These are phyloP conservation scores for Aspergillus ostianus DNA, from an alignment of 495 filamentous ascomycete genomes.

Conservation along the genomic window DNA sequence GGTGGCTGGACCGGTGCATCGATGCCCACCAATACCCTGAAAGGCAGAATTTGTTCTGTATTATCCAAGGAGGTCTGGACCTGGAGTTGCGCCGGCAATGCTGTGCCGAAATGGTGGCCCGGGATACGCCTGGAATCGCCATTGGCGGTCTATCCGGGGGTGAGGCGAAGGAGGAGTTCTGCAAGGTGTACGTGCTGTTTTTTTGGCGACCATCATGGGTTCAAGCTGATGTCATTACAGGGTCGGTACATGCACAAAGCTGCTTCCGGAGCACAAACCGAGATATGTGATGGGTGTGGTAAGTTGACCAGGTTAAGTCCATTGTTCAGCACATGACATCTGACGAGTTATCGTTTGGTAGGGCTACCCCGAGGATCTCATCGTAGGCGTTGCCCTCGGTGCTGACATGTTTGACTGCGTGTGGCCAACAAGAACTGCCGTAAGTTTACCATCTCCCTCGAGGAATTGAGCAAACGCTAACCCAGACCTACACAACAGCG, in stretches of 20 bases:
- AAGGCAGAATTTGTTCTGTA: constrained; percentile 94
- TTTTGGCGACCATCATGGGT: neutral
- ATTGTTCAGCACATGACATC: neutral
- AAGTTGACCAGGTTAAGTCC: constrained; percentile 21
- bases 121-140: constrained; percentile 92
- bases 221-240: constrained; percentile 34
- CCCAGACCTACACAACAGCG: constrained; percentile 40
- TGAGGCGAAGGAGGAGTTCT: constrained; percentile 65
- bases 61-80: constrained; percentile 94
- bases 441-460: constrained; percentile 24
- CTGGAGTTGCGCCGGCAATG: constrained; percentile 84
- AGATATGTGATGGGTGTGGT: constrained; percentile 98
- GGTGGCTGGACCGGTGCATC: constrained; percentile 98
- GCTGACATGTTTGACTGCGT: constrained; percentile 99
- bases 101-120: constrained; percentile 82
- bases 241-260: constrained; percentile 78
- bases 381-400: constrained; percentile 87
- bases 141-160: constrained; percentile 94
- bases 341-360: constrained; percentile 17
- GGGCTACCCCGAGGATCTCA: constrained; percentile 92
- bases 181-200: constrained; percentile 50
- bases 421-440: constrained; percentile 93
- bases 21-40: constrained; percentile 83
- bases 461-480: constrained; percentile 6
- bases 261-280: constrained; percentile 87